phyloP scores from a whole-genome alignment of 768 basidiomycete genomes.

The Tremella fuciformis region DNA sequence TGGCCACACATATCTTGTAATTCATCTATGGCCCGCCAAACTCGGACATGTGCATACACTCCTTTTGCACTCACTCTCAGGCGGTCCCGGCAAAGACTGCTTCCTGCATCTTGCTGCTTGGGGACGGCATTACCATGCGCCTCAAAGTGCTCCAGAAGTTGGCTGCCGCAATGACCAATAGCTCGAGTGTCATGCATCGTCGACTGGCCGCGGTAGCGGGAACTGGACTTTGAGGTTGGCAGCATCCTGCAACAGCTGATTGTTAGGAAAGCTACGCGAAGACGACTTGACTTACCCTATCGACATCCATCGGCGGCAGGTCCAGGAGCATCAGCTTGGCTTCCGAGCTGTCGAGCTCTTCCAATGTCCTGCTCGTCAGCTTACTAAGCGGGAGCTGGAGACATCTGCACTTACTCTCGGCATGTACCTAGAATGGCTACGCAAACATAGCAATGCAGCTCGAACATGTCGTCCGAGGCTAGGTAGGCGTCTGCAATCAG shows the following conservation, averaged over 20 bases:
- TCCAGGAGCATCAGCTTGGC: constrained; percentile 46
- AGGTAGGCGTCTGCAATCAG: constrained; percentile 39
- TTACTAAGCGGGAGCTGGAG: no score
- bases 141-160: no score
- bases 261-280: neutral
- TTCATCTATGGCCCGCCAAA: no score
- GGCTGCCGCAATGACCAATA: no score
- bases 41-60: no score
- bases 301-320: constrained; percentile 44
- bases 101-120: no score
- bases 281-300: constrained; percentile 30
- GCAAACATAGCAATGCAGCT: constrained; percentile 46
- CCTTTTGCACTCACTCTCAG: no score
- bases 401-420: constrained; percentile 37
- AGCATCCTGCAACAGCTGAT: constrained; percentile 43
- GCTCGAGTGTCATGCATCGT: constrained; percentile 9
- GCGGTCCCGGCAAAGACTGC: no score
- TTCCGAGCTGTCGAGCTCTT: constrained; percentile 45
- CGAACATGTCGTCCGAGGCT: constrained; percentile 46
- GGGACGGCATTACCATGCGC: no score
- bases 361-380: constrained; percentile 32
- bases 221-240: constrained; percentile 40
- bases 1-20: no score
- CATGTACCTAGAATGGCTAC: constrained; percentile 42
- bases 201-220: constrained; percentile 36